Conservation (phyloP, 2,329 filamentous ascomycete genomes). For the Microdochium trichocladiopsis region DNA sequence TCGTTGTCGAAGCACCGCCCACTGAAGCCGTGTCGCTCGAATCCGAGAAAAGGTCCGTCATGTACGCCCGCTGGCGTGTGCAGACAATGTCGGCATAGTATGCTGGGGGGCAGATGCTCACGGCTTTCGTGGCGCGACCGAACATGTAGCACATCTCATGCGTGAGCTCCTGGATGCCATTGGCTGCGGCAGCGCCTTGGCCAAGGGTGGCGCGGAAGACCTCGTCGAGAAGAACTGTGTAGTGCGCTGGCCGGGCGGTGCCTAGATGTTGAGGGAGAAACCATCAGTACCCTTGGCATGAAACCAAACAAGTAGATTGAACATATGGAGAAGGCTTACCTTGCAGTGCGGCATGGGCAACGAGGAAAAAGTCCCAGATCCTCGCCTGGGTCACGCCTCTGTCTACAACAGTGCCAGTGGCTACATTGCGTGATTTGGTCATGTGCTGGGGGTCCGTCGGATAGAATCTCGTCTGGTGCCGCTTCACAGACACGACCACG, state of each 20-base stretch:
- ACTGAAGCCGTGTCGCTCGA: too few species aligned
- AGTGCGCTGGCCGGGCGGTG: constrained; percentile 78
- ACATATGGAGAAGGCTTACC: constrained; percentile 78
- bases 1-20: too few species aligned
- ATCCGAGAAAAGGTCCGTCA: too few species aligned
- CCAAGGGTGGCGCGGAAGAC: constrained; percentile 42
- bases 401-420: constrained; percentile 79
- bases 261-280: constrained; percentile 12
- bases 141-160: constrained; percentile 67
- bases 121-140: constrained; percentile 71
- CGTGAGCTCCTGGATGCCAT: constrained; percentile 65
- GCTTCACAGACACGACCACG: constrained; percentile 77
- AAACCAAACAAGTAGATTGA: constrained; percentile 21
- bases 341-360: too few species aligned
- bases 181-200: constrained; percentile 38
- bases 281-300: not conserved
- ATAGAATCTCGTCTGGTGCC: constrained; percentile 85
- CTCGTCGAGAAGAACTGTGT: constrained; percentile 67
- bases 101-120: too few species aligned
- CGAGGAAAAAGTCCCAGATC: too few species aligned
- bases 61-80: too few species aligned
- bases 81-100: too few species aligned
- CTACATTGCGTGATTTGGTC: constrained; percentile 53
- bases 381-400: too few species aligned
- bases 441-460: constrained; percentile 47